Base-by-base conservation (phyloP, 2,329 filamentous ascomycete species). In the Stachybotrys chlorohalonatus region DNA sequence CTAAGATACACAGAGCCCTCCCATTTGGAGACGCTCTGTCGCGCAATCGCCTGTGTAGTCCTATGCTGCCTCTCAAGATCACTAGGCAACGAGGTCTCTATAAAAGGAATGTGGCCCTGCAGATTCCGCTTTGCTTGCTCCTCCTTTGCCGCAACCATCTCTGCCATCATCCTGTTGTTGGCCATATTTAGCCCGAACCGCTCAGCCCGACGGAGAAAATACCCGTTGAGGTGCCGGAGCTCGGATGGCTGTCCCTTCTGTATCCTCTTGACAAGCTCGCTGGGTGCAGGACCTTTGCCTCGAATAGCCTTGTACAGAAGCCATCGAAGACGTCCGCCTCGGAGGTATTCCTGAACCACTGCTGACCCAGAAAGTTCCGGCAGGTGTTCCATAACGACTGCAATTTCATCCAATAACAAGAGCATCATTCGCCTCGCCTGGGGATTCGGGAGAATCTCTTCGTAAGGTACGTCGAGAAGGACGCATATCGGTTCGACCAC, bases 201-300 rank as follows among this genome's bases (percentile, higher is more conserved):
- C 62, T 82, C 78, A 0, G 88, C 94, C 47, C 86, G 80, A 52
- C 75, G 78, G 36, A 95, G 78, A 56, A 99, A 87, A 72, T 93
- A 99, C 1, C 92, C 93, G 67, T 95, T 96, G 61, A 93, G 81
- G 64, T 86, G 95, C 49, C 92, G 83, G 47, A 96, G 81, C 63
- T 96, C 90, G 0, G 89, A 90, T 55, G 76, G 71, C 57, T 73
- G 72, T 1, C 88, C 86, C 1, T 71, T 68, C 11, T 81, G 72
- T 11, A 92, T 74, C 62, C 86, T 83, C 53, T 80, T 77, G 6
- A 89, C 73, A 83, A 95, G 90, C 17, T 76, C 79, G 62, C 83
- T 89, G 47, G 68, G 63, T 8, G 70, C 69, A 6, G 77, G 73
- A 52, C 84, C 82, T 54, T 79, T 71, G 31, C 62, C 66, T 16